These are phyloP conservation scores for Corchorus olitorius DNA, from an alignment of 345 rosid species.

Conservation along the genomic window DNA sequence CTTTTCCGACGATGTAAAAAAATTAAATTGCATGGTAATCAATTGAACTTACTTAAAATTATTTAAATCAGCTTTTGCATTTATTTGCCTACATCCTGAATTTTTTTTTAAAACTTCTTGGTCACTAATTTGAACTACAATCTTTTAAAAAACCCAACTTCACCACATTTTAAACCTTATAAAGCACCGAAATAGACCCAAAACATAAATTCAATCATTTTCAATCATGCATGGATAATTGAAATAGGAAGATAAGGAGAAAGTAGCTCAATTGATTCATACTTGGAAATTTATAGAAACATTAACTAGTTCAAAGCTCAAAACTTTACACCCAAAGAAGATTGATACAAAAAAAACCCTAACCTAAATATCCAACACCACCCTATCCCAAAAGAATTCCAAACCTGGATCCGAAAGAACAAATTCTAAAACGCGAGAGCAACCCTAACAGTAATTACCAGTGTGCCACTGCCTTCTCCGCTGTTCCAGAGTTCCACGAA, in stretches of 20 bases:
- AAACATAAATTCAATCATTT: neutral
- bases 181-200: neutral
- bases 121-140: neutral
- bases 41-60: neutral
- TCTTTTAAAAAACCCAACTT: neutral
- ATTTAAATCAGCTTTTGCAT: neutral
- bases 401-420: neutral
- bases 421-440: neutral
- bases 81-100: neutral
- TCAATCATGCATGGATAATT: neutral
- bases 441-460: neutral
- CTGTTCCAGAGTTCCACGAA: neutral
- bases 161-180: neutral
- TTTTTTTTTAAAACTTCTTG: neutral
- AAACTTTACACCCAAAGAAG: neutral
- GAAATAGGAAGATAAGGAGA: neutral
- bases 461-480: neutral
- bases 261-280: neutral
- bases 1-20: neutral
- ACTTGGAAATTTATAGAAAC: neutral
- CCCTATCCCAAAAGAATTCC: neutral
- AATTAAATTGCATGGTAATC: neutral
- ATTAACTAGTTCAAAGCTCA: constrained; percentile 16
- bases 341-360: constrained; percentile 14
- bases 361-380: neutral